phyloP scores from a whole-genome alignment of 1,139 yeast genomes.

The Zygoascus meyerae region DNA sequence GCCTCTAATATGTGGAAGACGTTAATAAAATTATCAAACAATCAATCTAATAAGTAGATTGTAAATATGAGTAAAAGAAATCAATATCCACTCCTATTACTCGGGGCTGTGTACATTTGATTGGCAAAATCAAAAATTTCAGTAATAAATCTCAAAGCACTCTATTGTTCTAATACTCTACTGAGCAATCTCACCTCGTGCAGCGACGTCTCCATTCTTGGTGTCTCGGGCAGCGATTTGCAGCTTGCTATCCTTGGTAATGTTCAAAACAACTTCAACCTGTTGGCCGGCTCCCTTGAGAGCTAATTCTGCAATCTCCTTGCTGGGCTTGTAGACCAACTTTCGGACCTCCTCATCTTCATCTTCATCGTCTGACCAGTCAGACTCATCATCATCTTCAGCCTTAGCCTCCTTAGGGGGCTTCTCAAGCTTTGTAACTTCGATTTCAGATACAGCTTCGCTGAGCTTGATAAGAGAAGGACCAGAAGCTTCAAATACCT shows the following conservation, averaged over 20 bases:
- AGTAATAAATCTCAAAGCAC: too few relatives aligned
- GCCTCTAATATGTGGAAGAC: too few relatives aligned
- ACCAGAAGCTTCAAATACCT: conserved; percentile 50
- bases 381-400: conserved; percentile 54
- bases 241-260: conserved; percentile 77
- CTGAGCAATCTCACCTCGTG: conserved; percentile 24
- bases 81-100: too few relatives aligned
- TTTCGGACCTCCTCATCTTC: conserved; percentile 75
- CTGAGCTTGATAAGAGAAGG: conserved; percentile 58
- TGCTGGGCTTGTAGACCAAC: conserved; percentile 69
- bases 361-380: conserved; percentile 53
- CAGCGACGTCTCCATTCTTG: conserved; percentile 52
- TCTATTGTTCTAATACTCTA: too few relatives aligned
- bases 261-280: conserved; percentile 76
- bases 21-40: too few relatives aligned
- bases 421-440: conserved; percentile 71
- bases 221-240: conserved; percentile 80
- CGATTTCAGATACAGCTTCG: conserved; percentile 79
- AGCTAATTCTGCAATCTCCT: conserved; percentile 71
- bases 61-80: too few relatives aligned
- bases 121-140: too few relatives aligned
- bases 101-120: too few relatives aligned
- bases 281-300: conserved; percentile 60
- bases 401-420: conserved; percentile 36
- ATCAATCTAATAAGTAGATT: too few relatives aligned